These are phyloP conservation scores for Leccinum insolens DNA, from an alignment of 1,284 basidiomycete genomes.

Conservation along the genomic window DNA sequence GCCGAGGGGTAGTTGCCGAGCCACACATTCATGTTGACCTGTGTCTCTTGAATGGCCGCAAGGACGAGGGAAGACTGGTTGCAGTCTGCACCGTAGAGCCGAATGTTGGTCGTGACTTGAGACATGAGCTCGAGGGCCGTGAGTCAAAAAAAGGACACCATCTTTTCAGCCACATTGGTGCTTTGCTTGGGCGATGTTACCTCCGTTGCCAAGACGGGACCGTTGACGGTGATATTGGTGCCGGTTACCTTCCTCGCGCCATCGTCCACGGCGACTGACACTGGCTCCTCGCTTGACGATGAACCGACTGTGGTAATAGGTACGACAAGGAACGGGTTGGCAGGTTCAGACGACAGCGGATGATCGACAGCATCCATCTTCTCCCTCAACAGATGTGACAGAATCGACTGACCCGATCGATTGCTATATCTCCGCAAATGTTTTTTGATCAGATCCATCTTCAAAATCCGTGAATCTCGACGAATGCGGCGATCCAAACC, in stretches of 20 bases:
- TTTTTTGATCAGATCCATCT: no score
- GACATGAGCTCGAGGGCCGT: slow-evolving; percentile 48
- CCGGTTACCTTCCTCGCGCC: no score
- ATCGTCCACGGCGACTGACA: no score
- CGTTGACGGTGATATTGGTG: no score
- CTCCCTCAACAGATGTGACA: slow-evolving; percentile 18
- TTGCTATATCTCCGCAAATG: no score
- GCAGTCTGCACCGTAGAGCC: slow-evolving; percentile 62
- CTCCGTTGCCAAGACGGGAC: slow-evolving; percentile 18
- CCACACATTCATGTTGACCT: slow-evolving; percentile 86
- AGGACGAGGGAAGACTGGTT: slow-evolving; percentile 63
- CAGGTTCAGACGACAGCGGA: slow-evolving; percentile 28
- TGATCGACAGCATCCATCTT: no score
- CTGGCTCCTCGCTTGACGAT: no score
- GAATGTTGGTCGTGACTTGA: slow-evolving; percentile 58
- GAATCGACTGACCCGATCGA: no score
- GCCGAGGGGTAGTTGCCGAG: slow-evolving; percentile 79
- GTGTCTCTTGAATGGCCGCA: slow-evolving; percentile 85
- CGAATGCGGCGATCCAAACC: no score
- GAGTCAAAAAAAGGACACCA: slow-evolving; percentile 11
- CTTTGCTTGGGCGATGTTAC: slow-evolving; percentile 6
- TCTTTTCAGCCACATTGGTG: slow-evolving; percentile 1
- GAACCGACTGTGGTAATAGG: no score
- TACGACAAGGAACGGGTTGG: no score
- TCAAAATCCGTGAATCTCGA: no score